These are phyloP conservation scores for Rhytidhysteron rufulum DNA, from an alignment of 2,329 filamentous ascomycete species.

Conservation along the genomic window DNA sequence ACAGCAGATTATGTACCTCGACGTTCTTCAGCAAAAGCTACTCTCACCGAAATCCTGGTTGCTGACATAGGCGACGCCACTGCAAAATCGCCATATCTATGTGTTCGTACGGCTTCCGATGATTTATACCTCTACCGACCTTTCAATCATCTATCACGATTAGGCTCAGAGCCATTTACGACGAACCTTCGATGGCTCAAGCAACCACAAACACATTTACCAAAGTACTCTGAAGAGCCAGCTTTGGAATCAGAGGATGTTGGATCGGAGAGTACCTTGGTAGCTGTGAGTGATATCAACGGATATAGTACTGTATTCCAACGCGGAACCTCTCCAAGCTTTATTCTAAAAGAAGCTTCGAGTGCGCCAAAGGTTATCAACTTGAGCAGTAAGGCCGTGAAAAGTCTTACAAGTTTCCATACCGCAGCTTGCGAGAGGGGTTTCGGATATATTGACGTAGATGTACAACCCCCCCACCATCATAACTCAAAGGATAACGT, in stretches of 20 bases:
- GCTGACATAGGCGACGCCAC: slow-evolving; percentile 78
- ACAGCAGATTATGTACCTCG: slow-evolving; percentile 67
- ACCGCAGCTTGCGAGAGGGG: slow-evolving; percentile 73
- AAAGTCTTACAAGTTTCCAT: slow-evolving; percentile 71
- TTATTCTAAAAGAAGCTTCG: slow-evolving; percentile 78
- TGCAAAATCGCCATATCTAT: slow-evolving; percentile 69
- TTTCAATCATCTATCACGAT: slow-evolving; percentile 50
- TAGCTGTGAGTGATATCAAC: slow-evolving; percentile 60
- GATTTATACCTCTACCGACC: slow-evolving; percentile 88
- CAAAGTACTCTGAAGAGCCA: slow-evolving; percentile 52
- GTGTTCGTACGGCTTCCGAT: slow-evolving; percentile 76
- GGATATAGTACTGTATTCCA: slow-evolving; percentile 82
- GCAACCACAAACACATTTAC: slow-evolving; percentile 63
- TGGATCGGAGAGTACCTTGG: slow-evolving; percentile 47
- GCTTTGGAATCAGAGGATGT: slow-evolving; percentile 48
- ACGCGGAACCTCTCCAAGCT: slow-evolving; percentile 72
- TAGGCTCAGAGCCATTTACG: slow-evolving; percentile 44
- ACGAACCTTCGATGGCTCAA: slow-evolving; percentile 72
- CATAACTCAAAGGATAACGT: slow-evolving; percentile 4
- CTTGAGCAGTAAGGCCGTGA: slow-evolving; percentile 64
- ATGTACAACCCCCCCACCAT: slow-evolving; percentile 27
- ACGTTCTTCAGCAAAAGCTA: slow-evolving; percentile 68
- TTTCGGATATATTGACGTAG: slow-evolving; percentile 74
- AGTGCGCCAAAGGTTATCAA: slow-evolving; percentile 72
- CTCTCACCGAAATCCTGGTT: slow-evolving; percentile 73